Evolutionary conservation across 2,329 filamentous ascomycete species (phyloP), one percentile per base, ranked within the genome.

Genomic region (Trichoderma endophyticum): DNA sequence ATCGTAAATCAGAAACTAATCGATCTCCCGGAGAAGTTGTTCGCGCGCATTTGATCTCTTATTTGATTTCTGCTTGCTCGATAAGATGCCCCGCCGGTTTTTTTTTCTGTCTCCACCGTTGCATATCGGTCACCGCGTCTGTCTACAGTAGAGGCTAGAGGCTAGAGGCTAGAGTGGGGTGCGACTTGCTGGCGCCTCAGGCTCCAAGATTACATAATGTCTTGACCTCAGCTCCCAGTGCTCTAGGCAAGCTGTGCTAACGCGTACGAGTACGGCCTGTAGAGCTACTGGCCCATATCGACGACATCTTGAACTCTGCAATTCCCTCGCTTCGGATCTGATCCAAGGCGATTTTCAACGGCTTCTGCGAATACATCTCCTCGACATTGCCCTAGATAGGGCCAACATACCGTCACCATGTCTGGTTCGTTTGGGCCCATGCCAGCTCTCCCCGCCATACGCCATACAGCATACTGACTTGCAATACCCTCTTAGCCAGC

Each of bases 241-340:
- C 79, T 84, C 83, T 76, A 85, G 83, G 83, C 83, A 85, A 84
- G 83, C 83, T 84, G 79, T 80, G 82, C 83, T 82, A 82, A 84
- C 83, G 83, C 83, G 83, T 84, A 79, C 75, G 39, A 43, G 18
- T 3, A 43, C 39, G 77, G 39, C 57, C 72, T 76, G 24, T 32
- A 54, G 51, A 62, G 76, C 73, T 76, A 73, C 76, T 64, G 72
- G 39, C 72, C 73, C 66, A 62, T 59, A 60, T 36, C 34, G 34
- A 59, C 62, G 43, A 39, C 32, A 34, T 51, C 24, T 68, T 28
- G 48, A 54, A n/a, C 73, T 71, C 43, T 67, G 66, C 24, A 61
- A 60, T 64, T 73, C 64, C 56, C n/a, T 57, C 30, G 63, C 60
- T 54, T 30, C 51, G 65, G 59, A 18, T 15, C 56, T 51, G 43